Conservation (phyloP, 306 rosid species). For the Spatholobus suberectus region DNA sequence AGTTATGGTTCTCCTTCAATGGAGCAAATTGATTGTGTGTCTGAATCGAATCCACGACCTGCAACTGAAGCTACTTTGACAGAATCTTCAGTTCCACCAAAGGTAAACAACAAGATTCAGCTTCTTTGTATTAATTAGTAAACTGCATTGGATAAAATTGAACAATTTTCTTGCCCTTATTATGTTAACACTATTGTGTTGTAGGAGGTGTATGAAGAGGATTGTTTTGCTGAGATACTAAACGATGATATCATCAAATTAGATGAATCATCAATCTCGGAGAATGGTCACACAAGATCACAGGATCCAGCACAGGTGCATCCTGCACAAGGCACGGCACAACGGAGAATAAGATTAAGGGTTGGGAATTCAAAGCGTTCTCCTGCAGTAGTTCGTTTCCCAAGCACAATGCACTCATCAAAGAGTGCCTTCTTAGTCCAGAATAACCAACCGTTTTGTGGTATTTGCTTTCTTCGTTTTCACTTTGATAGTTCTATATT, state of each 20-base stretch:
- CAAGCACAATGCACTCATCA: conserved; percentile 43
- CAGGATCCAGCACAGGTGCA: conserved; percentile 34
- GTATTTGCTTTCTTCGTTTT: conserved; percentile 39
- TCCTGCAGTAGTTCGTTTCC: background rate
- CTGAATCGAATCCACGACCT: conserved; percentile 59
- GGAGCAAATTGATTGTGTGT: conserved; percentile 73
- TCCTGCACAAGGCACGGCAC: conserved; percentile 71
- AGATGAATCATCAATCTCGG: conserved; percentile 60
- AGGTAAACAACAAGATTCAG: conserved; percentile 46
- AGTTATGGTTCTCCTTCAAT: conserved; percentile 71
- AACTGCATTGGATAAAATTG: background rate
- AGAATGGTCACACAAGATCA: conserved; percentile 42
- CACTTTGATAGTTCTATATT: conserved; percentile 39
- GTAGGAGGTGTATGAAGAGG: conserved; percentile 74
- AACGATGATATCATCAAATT: conserved; percentile 82
- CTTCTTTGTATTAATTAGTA: background rate
- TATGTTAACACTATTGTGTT: no score
- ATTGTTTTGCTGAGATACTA: conserved; percentile 78
- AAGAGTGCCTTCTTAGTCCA: conserved; percentile 14
- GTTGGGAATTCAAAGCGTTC: conserved; percentile 35
- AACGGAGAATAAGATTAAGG: conserved; percentile 62
- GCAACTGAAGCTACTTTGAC: conserved; percentile 49
- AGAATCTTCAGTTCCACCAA: conserved; percentile 50
- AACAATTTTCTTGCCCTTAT: background rate
- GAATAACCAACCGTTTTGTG: conserved; percentile 19